Evolutionary conservation across 1,284 basidiomycete species (phyloP), one percentile per base, ranked within the genome.

Genomic region (Ceratobasidium sp.): DNA sequence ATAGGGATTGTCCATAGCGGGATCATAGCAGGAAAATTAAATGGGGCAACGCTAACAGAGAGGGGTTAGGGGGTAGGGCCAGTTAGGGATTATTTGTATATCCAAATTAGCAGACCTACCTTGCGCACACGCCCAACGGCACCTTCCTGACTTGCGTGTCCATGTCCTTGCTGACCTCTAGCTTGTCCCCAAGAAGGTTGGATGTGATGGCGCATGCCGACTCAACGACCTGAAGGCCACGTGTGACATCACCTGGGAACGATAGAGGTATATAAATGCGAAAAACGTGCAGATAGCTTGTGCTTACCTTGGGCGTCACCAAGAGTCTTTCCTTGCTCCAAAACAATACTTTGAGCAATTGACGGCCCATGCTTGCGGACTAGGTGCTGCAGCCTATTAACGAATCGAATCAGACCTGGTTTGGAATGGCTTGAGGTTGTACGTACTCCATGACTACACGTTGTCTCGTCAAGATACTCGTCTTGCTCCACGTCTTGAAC

Each of bases 81-180:
- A 68, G 10, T 33, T n/a, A 38, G 23, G 2, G 54, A 48, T 13
- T 13, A 23, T 82, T 50, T 78, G 69, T 44, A 64, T 66, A n/a
- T 73, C 28, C 57, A 57, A 61, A 69, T n/a, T 20, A 15, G 79
- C 23, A 64, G 7, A 62, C 84, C 56, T 68, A 90, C 91, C 91
- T 92, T 78, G 94, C 90, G 80, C 93, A 94, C 50, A 95, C 93
- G 79, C 94, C 93, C 26, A 96, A 86, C 4, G 95, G 94, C 48
- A 94, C 85, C 79, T 91, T 90, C 62, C 96, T 90, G 28, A 93
- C 92, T 79, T 94, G 92, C 10, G 97, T 99, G 84, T 99, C 97
- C 97, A 99, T 99, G 83, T 98, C 96, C 85, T 93, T 96, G 85
- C 94, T 94, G 89, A 94, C 94, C 89, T 99, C 97, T 74, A 98